Evolutionary conservation across 352 stramenopile genomes (phyloP).

Genomic region (Phytophthora tentaculata): DNA sequence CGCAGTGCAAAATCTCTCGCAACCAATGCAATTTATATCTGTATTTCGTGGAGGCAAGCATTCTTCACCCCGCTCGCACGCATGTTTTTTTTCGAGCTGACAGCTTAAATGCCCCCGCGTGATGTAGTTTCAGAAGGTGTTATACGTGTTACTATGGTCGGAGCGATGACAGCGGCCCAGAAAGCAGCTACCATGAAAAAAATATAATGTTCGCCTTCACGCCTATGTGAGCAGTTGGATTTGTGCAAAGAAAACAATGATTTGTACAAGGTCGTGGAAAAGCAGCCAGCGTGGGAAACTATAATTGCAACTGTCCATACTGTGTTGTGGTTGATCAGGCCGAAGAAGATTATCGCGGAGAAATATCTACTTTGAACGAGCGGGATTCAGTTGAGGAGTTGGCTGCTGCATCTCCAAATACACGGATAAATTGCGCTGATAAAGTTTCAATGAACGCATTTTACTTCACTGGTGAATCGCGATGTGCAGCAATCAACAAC

Average conservation of each 20-base stretch:
- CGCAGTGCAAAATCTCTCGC: no score
- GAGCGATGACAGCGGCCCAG: no score
- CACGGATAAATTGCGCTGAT: no score
- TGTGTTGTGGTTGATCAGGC: background rate
- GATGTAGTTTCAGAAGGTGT: constrained; percentile 5
- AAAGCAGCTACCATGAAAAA: background rate
- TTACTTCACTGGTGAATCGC: no score
- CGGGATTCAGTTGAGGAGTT: no score
- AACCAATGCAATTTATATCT: background rate
- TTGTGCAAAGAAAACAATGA: constrained; percentile 8
- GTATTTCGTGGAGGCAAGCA: constrained; percentile 15
- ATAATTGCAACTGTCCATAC: background rate
- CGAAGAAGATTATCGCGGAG: no score
- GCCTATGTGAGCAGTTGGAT: background rate
- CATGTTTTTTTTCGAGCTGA: constrained; percentile 14
- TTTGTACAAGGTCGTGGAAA: background rate
- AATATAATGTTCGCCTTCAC: background rate
- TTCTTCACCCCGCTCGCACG: constrained; percentile 2
- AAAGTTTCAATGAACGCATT: no score
- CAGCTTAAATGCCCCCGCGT: constrained; percentile 1
- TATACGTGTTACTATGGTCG: no score
- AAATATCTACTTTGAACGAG: no score
- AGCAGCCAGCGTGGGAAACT: background rate
- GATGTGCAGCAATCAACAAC: no score
- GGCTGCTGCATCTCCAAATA: no score